Conservation (phyloP, 768 basidiomycete species). For the Psilocybe azurescens region DNA sequence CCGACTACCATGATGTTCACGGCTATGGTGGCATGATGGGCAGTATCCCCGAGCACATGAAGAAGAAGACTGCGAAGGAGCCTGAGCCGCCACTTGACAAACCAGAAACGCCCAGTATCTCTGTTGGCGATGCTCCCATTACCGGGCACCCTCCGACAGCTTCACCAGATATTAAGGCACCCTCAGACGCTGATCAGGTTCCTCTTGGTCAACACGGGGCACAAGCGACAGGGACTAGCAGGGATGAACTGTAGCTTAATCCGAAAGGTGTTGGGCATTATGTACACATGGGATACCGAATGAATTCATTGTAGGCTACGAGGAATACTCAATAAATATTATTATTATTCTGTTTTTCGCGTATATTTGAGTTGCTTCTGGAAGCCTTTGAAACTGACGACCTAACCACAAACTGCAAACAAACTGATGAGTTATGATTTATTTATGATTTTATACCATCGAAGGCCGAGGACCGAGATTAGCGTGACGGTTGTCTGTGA, state of each 20-base stretch:
- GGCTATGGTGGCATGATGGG: constrained; percentile 51
- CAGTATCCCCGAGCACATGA: constrained; percentile 32
- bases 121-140: constrained; percentile 12
- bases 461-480: too few species aligned
- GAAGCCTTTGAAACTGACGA: too few species aligned
- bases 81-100: neutral
- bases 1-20: constrained; percentile 47
- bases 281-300: neutral
- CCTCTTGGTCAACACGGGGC: constrained; percentile 1
- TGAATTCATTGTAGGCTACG: neutral
- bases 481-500: neutral
- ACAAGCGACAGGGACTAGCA: neutral
- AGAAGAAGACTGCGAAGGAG: constrained; percentile 29
- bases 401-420: too few species aligned
- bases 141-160: constrained; percentile 11
- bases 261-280: neutral
- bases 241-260: constrained; percentile 6
- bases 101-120: constrained; percentile 11
- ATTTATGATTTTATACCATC: too few species aligned
- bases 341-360: neutral
- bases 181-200: constrained; percentile 1
- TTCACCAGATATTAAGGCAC: constrained; percentile 1
- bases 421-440: too few species aligned
- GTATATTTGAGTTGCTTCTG: too few species aligned
- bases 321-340: neutral